Base-by-base conservation (phyloP, 208 protist genomes). In the Phytomonas sp. region DNA sequence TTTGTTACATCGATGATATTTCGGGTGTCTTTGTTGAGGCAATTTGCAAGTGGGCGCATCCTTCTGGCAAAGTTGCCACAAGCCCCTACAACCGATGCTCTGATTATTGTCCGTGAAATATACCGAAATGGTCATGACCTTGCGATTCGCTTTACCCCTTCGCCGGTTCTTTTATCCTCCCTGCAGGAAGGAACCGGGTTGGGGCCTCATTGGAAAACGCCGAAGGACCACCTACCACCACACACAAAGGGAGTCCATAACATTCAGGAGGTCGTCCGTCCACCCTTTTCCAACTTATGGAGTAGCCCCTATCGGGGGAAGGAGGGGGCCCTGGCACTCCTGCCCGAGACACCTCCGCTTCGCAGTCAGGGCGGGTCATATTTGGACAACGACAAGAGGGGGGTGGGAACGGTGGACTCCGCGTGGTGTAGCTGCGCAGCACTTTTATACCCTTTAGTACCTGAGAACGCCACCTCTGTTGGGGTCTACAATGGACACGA, bases 381-480 rank as follows among this genome's bases (percentile, higher is more conserved):
- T n/a, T n/a, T n/a, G n/a, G n/a, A n/a, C 16, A 19, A 56, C 2
- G 45, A 19, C 23, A 56, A 23, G 45, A 19, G 23, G 19, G 45
- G 16, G 0, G 16, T 26, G 23, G 45, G 16, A 4, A 6, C 2
- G 19, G 45, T 4, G 45, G 19, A 19, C 5, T 19, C 45, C 26
- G 0, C 45, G 1, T 56, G 45, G 45, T 19, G 45, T 26, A 56
- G 72, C 68, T 77, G 74, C 66, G 72, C 73, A 59, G 70, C 77
- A 16, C 70, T 70, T 26, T 60, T 74, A 29, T 94, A 80, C 60
- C 60, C 75, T 14, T 75, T 73, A 66, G 30, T 56, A 4, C 5
- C 29, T 59, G 45, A n/a, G 31, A 14, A 40, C 64, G 4, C 10
- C 62, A 7, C 5, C 33, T 10, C 16, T 42, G 23, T 29, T 52